Evolutionary conservation across 2,329 filamentous ascomycete species (phyloP).

Genomic region (Aotearoamyces nothofagi): DNA sequence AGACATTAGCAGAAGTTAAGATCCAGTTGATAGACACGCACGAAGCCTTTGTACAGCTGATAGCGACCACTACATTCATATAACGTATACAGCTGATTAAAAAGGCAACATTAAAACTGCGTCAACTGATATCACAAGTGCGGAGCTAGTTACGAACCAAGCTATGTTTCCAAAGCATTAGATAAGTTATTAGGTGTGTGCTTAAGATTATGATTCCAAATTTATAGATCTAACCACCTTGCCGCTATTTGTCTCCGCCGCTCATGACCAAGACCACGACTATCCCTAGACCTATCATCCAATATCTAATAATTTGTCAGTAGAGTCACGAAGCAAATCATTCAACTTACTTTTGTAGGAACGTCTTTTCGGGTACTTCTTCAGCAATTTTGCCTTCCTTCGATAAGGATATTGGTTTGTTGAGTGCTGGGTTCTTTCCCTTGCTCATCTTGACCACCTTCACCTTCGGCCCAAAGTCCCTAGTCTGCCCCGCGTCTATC

Average conservation of each 20-base stretch:
- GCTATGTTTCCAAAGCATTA: not conserved
- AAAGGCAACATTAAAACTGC: not conserved
- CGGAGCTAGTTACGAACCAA: too few relatives aligned
- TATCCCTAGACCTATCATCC: not conserved
- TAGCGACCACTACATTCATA: not conserved
- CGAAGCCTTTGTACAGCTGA: not conserved
- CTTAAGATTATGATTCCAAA: too few relatives aligned
- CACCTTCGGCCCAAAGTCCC: slow-evolving; percentile 48
- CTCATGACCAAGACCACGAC: not conserved
- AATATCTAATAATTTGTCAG: not conserved
- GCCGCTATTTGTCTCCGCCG: slow-evolving; percentile 1
- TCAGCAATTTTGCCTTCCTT: slow-evolving; percentile 42
- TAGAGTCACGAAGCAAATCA: not conserved
- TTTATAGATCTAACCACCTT: too few relatives aligned
- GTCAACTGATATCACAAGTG: too few relatives aligned
- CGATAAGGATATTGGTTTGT: slow-evolving; percentile 46
- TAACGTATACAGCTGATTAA: not conserved
- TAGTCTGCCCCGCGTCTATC: slow-evolving; percentile 48
- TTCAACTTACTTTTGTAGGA: slow-evolving; percentile 47
- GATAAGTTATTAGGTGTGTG: too few relatives aligned
- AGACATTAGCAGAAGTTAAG: not conserved
- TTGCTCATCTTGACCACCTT: slow-evolving; percentile 29
- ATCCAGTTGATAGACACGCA: too few relatives aligned
- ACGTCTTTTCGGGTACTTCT: slow-evolving; percentile 42
- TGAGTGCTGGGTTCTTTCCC: slow-evolving; percentile 42